Evolutionary conservation across 2,329 filamentous ascomycete species (phyloP), one percentile per base, ranked within the genome.

Genomic region (Knufia fluminis): DNA sequence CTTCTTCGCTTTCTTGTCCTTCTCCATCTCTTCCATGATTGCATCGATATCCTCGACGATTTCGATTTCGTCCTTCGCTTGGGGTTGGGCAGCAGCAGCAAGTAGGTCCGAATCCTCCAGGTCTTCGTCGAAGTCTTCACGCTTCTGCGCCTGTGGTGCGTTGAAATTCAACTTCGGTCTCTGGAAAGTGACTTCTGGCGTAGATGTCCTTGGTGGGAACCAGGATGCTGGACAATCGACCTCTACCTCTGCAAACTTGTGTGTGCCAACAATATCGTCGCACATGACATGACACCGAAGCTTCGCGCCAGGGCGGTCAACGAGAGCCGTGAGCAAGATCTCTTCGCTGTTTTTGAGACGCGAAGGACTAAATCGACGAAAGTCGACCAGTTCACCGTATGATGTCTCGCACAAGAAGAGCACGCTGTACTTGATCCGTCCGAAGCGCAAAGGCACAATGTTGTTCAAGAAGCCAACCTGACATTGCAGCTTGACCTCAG

Each of bases 211-310:
- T 32, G 48, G 46, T 28, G 67, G 67, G 60, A 77, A 80, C 36
- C 68, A 59, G 1, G 66, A 67, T 8, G 63, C 50, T 12, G 72
- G 67, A 19, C 82, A 61, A 32, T 72, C 49, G 3, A 73, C 74
- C 46, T 70, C 72, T 9, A 82, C 53, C 20, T 72, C 70, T 4
- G 76, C 78, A 52, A 69, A 66, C 52, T 73, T 70, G 60, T 74
- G 64, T 9, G 79, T 82, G 9, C 78, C 78, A 53, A 78, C 86
- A 59, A 97, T 84, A 38, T 88, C 83, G 66, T 96, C 91, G 56
- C 90, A 97, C 64, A 86, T 85, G 43, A 90, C 72, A 61, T 82
- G 79, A 52, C 81, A 86, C 20, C 74, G 74, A 28, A 92, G 76
- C 2, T 73, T 68, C 50, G 83, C 77, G 16, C 77, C 74, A 0